phyloP scores from a whole-genome alignment of 1,284 basidiomycete genomes.

The Heimioporus retisporus region DNA sequence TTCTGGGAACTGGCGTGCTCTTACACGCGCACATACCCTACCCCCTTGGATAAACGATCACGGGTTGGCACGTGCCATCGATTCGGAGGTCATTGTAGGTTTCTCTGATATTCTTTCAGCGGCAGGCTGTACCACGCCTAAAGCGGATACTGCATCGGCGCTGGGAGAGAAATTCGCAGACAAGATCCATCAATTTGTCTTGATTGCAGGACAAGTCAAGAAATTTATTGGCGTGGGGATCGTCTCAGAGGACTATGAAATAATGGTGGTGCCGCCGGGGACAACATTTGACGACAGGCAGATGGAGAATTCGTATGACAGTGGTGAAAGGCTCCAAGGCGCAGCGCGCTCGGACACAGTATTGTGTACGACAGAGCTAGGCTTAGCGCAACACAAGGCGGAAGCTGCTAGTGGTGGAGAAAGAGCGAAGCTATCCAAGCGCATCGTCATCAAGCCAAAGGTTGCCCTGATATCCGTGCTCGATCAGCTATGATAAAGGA shows the following conservation, averaged over 20 bases:
- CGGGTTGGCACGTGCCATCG: conserved; percentile 21
- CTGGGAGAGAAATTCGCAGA: conserved; percentile 27
- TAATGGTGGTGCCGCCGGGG: conserved; percentile 18
- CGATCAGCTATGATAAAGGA: no score
- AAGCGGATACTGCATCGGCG: conserved; percentile 13
- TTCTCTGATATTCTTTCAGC: conserved; percentile 26
- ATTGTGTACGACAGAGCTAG: no score
- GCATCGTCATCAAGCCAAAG: no score
- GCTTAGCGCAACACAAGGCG: no score
- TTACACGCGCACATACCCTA: conserved; percentile 20
- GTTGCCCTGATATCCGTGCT: no score
- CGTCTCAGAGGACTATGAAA: conserved; percentile 31
- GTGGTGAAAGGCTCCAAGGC: no score
- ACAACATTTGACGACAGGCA: conserved; percentile 14
- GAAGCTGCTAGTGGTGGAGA: no score
- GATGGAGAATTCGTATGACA: no score
- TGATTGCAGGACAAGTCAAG: conserved; percentile 25
- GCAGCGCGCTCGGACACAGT: no score
- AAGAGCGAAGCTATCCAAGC: no score
- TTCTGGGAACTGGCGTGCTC: conserved; percentile 32
- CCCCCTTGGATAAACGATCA: conserved; percentile 21
- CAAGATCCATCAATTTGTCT: conserved; percentile 18
- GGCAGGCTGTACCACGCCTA: conserved; percentile 20
- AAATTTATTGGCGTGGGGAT: conserved; percentile 27
- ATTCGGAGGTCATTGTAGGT: conserved; percentile 17